phyloP scores from a whole-genome alignment of 73 alveolate species.

The Breviolum minutum region DNA sequence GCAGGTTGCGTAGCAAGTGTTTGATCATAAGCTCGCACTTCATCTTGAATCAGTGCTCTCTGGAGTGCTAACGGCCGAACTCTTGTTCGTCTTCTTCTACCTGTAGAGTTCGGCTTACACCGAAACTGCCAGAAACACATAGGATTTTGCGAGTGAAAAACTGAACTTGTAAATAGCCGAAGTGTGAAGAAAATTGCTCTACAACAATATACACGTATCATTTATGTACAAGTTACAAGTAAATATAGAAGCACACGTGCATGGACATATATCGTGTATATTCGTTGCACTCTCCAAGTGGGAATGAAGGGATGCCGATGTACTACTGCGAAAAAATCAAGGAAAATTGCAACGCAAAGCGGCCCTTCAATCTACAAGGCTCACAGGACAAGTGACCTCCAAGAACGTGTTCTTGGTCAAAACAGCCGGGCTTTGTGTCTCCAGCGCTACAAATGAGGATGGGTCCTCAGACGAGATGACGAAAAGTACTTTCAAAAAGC shows the following conservation, averaged over 20 bases:
- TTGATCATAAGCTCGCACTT: no score
- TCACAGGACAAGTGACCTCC: neutral
- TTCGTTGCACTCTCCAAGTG: no score
- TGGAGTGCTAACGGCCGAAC: neutral
- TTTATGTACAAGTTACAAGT: no score
- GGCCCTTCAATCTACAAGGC: neutral
- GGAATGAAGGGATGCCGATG: no score
- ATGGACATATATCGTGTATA: no score
- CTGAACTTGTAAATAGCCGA: no score
- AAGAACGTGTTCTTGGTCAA: constrained; percentile 67
- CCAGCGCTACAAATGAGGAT: constrained; percentile 60
- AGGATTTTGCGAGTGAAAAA: no score
- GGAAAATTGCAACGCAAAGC: no score
- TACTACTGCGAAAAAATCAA: no score
- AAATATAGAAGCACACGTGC: no score
- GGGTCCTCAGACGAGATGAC: neutral
- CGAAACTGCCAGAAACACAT: neutral
- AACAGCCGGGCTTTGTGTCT: neutral
- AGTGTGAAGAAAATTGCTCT: no score
- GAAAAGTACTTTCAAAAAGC: neutral
- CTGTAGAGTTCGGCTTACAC: neutral
- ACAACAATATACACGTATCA: no score
- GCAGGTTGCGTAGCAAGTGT: neutral
- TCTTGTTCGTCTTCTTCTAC: constrained; percentile 50
- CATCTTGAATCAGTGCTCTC: neutral